Evolutionary conservation across 2,329 filamentous ascomycete genomes (phyloP), one percentile per base, ranked within the genome.

Genomic region (Clarireedia sp.): DNA sequence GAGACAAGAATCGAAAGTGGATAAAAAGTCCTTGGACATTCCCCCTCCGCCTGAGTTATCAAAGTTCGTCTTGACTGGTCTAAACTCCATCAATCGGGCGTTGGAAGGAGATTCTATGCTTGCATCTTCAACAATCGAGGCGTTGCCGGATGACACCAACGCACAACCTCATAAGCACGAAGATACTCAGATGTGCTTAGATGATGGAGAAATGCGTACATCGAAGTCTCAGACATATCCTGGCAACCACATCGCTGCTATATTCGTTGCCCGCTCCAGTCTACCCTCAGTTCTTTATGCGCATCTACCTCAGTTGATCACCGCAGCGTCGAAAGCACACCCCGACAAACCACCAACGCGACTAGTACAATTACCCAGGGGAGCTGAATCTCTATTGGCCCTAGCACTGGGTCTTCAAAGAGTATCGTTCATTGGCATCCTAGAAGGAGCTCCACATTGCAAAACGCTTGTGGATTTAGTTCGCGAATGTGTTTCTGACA

Each of bases 351-450:
- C 72, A 1, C 70, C 74, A 3, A 80, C 78, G 9, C 76, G 79
- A 21, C 74, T 89, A 2, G 75, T 90, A 2, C 78, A 81, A 1
- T 76, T 89, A 47, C 83, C 83, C 0, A 81, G 78, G 51, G 71
- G 77, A 0, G 80, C 77, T 49, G 83, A 85, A 46, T 72, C 79
- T 16, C 76, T 76, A 12, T 69, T 90, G 16, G 79, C 79, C 48
- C 68, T 71, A 29, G 75, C 75, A 19, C 72, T 89, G 3, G 79
- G 79, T 2, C 74, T 89, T 9, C 81, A 83, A 0, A 76, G 83
- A 36, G 82, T 83, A 0, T 86, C 84, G 1, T 82, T 83, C 21
- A 71, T 90, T 33, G 86, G 78, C 0, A 67, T 90, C 6, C 68
- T 74, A 19, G 72, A 73, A 6, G 76, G 72, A 38, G 81, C 84